Percentiles rank a stretch among this genome's conserved stretches.
These are phyloP conservation scores for Trametes hirsuta DNA, from an alignment of 1,284 basidiomycete species.

Conservation along the genomic window DNA sequence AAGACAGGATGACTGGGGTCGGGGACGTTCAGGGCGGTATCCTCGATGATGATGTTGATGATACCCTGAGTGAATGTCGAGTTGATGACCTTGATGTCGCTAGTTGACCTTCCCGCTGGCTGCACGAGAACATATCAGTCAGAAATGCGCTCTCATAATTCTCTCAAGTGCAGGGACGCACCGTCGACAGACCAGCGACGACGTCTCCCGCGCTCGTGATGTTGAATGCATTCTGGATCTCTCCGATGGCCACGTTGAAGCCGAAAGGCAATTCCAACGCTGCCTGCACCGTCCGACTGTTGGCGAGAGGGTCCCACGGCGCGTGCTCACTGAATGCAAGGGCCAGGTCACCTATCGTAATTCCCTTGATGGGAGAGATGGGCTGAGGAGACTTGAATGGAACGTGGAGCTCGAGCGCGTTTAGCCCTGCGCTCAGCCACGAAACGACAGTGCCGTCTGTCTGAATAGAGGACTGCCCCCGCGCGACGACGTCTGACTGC, in stretches of 20 bases:
- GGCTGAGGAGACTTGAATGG: conserved; percentile 61
- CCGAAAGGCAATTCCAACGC: conserved; percentile 72
- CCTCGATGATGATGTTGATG: conserved; percentile 66
- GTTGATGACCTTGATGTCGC: conserved; percentile 53
- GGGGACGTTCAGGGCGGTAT: conserved; percentile 57
- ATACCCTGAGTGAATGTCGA: conserved; percentile 64
- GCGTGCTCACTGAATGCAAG: conserved; percentile 58
- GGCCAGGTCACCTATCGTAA: conserved; percentile 66
- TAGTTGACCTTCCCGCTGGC: conserved; percentile 62
- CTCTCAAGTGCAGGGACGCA: conserved; percentile 3
- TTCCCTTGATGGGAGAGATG: conserved; percentile 72
- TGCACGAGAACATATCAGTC: background rate
- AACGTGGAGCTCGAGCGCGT: conserved; percentile 57
- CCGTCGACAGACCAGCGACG: conserved; percentile 58
- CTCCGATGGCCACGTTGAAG: conserved; percentile 66
- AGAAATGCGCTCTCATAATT: background rate
- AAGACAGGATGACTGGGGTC: conserved; percentile 55
- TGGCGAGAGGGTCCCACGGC: conserved; percentile 63
- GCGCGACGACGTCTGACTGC: conserved; percentile 60
- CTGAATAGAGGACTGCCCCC: conserved; percentile 61
- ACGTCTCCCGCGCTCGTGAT: conserved; percentile 55
- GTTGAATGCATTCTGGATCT: conserved; percentile 71
- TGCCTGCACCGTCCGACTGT: conserved; percentile 64
- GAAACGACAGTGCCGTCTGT: conserved; percentile 55
- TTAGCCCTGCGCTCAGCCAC: conserved; percentile 71